Evolutionary conservation across 306 rosid species (phyloP).

Genomic region (Fragaria iinumae): DNA sequence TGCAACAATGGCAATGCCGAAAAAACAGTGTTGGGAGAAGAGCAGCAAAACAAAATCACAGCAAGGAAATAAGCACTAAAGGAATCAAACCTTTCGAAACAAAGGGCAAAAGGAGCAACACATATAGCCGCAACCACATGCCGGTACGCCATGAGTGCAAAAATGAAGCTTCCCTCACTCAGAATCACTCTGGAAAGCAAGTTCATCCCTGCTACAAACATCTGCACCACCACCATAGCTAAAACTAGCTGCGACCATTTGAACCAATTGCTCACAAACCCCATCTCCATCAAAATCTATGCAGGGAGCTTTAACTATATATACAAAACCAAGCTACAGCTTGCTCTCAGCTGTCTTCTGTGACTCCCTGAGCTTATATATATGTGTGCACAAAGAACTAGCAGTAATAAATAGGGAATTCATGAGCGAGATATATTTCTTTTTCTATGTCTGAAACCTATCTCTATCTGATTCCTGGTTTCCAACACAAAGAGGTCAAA

Average conservation of each 20-base stretch:
- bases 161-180: constrained; percentile 50
- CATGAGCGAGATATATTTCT: background rate
- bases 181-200: constrained; percentile 48
- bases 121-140: constrained; percentile 57
- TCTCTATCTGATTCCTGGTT: constrained; percentile 2
- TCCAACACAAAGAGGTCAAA: constrained; percentile 15
- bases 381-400: background rate
- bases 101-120: constrained; percentile 67
- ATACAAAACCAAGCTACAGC: background rate
- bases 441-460: background rate
- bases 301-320: background rate
- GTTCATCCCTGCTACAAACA: constrained; percentile 51
- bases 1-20: constrained; percentile 32
- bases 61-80: background rate
- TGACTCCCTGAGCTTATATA: background rate
- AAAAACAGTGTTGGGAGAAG: background rate
- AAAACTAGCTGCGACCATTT: constrained; percentile 29
- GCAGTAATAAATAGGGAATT: background rate
- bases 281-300: constrained; percentile 8
- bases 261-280: constrained; percentile 28
- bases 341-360: background rate
- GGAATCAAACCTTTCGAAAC: constrained; percentile 44
- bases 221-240: constrained; percentile 55
- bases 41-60: background rate
- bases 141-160: constrained; percentile 57